Base-by-base conservation (phyloP, 1,139 yeast genomes). In the Protomyces gravidus region DNA sequence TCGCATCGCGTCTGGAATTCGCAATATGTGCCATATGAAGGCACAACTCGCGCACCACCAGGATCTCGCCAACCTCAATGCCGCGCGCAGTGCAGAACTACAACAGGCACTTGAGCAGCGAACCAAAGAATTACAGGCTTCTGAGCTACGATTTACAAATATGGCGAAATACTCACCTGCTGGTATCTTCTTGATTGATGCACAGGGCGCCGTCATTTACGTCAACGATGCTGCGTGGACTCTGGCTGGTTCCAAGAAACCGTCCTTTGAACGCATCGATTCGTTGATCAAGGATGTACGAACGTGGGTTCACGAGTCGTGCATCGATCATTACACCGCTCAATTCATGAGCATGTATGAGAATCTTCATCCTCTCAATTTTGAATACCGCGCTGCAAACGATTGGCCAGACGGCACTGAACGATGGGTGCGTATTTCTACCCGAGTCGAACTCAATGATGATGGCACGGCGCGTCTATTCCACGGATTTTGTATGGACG, bases 121-220 rank as follows among this genome's bases (percentile, higher is more conserved):
- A 39, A 63, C 64, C 9, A 60, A 62, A 36, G 63, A 63, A 45
- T 47, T 63, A 27, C 50, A 15, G 11, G 47, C 55, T 11, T 50
- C 63, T 23, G 65, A 63, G 48, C 61, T 53, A 49, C 33, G 65
- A 13, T 62, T 62, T 60, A 49, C 62, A 15, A 57, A 60, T 3
- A 62, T 63, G 65, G 65, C 65, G 6, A 52, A 61, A 45, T 53
- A 58, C 28, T 30, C 55, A 6, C 65, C 65, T 3, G 65, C 65
- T 1, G 65, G 65, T 11, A 48, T 63, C 17, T 62, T 61, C 39
- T 57, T 63, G 19, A 62, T 62, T 15, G 32, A 62, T 6, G 53
- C 65, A 5, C 59, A 55, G 13, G 65, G 65, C n/a, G 61, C 61
- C 13, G 57, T 63, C 15, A 46, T 60, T 7, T 63, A 47, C 28